These are phyloP conservation scores for Stenogyne calaminthoides DNA, from an alignment of 305 asterid genomes.

Conservation along the genomic window DNA sequence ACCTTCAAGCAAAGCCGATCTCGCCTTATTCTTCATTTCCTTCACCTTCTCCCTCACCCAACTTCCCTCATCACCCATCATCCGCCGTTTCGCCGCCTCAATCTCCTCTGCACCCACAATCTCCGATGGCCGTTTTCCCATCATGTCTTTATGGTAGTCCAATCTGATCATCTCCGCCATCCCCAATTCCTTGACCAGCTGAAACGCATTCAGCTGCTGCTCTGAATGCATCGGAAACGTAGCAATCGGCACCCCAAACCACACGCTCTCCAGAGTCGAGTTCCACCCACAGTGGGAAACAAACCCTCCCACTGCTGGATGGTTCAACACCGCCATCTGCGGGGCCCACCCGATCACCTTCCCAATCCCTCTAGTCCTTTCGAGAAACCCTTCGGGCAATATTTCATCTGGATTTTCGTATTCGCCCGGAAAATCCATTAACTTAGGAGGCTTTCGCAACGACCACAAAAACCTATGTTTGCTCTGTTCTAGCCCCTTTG, in stretches of 20 bases:
- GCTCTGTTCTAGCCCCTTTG: slow-evolving; percentile 44
- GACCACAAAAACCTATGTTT: slow-evolving; percentile 61
- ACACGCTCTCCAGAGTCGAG: slow-evolving; percentile 48
- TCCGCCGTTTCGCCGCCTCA: slow-evolving; percentile 42
- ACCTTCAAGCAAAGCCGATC: slow-evolving; percentile 43
- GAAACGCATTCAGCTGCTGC: slow-evolving; percentile 50
- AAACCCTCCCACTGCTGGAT: slow-evolving; percentile 52
- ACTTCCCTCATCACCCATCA: slow-evolving; percentile 50
- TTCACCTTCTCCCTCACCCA: slow-evolving; percentile 48
- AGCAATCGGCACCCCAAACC: slow-evolving; percentile 50
- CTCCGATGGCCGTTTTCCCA: slow-evolving; percentile 22
- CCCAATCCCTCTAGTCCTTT: slow-evolving; percentile 44
- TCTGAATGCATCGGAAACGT: slow-evolving; percentile 47
- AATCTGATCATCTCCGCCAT: slow-evolving; percentile 48
- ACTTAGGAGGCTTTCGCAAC: slow-evolving; percentile 35
- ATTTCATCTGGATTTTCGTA: slow-evolving; percentile 34
- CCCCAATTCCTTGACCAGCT: slow-evolving; percentile 32
- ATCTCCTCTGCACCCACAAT: slow-evolving; percentile 44
- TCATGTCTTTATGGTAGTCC: slow-evolving; percentile 39
- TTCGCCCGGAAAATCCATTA: slow-evolving; percentile 27
- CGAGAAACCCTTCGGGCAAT: slow-evolving; percentile 54
- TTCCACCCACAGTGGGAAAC: slow-evolving; percentile 62
- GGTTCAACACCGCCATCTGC: slow-evolving; percentile 45
- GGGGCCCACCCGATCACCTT: slow-evolving; percentile 72
- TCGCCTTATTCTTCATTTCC: slow-evolving; percentile 46